Percentiles rank a stretch among this genome's conserved stretches.
phyloP scores from a whole-genome alignment of 169 alveolate genomes.

The Eimeria necatrix region DNA sequence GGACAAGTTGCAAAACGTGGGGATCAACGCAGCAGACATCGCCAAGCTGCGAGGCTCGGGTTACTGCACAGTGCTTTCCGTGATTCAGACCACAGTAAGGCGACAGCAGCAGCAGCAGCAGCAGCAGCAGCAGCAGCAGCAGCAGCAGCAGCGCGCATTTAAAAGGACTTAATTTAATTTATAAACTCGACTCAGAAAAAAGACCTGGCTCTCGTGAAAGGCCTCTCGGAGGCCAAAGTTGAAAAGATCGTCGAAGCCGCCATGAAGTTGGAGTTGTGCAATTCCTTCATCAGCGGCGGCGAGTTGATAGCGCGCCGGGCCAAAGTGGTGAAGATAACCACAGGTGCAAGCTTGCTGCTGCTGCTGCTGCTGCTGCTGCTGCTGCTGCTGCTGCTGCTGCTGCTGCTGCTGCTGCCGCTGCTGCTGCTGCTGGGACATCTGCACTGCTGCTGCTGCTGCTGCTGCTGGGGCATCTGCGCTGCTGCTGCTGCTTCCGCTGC shows the following conservation, averaged over 20 bases:
- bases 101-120: neutral
- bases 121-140: neutral
- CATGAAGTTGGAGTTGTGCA: conserved; percentile 86
- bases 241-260: conserved; percentile 97
- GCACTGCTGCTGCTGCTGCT: too few relatives aligned
- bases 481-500: neutral
- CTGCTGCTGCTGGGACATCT: neutral
- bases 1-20: conserved; percentile 82
- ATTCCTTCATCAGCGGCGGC: conserved; percentile 84
- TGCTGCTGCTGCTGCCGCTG: neutral
- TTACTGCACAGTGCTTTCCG: conserved; percentile 80
- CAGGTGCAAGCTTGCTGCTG: conserved; percentile 54
- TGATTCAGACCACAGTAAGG: conserved; percentile 83
- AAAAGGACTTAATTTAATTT: neutral
- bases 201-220: conserved; percentile 92
- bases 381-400: too few relatives aligned
- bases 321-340: conserved; percentile 74
- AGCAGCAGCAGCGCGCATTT: too few relatives aligned
- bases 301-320: conserved; percentile 78
- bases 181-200: conserved; percentile 12
- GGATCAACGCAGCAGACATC: conserved; percentile 83
- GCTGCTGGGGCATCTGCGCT: neutral
- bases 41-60: conserved; percentile 83
- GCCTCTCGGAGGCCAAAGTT: conserved; percentile 98
- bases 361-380: neutral